These are phyloP conservation scores for Debaryomycetaceae sp. DNA, from an alignment of 1,139 yeast species.

Conservation along the genomic window DNA sequence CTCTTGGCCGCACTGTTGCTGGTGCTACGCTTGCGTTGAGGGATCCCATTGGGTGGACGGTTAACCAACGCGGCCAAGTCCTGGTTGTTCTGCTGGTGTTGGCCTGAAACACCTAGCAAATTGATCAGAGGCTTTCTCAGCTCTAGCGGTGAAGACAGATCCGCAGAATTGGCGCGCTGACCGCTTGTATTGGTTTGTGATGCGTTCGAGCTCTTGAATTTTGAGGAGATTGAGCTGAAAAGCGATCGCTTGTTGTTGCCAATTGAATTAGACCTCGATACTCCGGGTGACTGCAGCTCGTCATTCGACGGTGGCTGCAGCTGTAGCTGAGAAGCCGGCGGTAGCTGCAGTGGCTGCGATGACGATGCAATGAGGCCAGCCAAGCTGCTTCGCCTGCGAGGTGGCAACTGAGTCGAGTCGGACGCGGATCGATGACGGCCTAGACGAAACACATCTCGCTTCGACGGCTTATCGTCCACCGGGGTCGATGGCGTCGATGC, in stretches of 20 bases:
- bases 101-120: slow-evolving; percentile 15
- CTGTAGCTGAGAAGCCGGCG: slow-evolving; percentile 1
- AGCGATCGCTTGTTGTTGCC: slow-evolving; percentile 35
- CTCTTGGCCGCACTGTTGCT: slow-evolving; percentile 1
- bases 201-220: slow-evolving; percentile 29
- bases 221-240: slow-evolving; percentile 52
- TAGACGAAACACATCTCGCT: too few relatives aligned
- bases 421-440: too few relatives aligned
- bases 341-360: too few relatives aligned
- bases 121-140: slow-evolving; percentile 17
- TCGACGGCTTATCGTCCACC: too few relatives aligned
- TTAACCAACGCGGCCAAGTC: slow-evolving; percentile 21
- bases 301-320: slow-evolving; percentile 12
- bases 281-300: slow-evolving; percentile 13
- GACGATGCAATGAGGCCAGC: too few relatives aligned
- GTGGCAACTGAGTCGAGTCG: too few relatives aligned
- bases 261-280: slow-evolving; percentile 18
- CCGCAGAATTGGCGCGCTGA: too few relatives aligned
- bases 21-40: slow-evolving; percentile 8
- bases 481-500: too few relatives aligned
- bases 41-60: slow-evolving; percentile 14
- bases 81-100: slow-evolving; percentile 12
- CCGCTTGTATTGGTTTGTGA: too few relatives aligned
- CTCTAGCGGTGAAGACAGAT: too few relatives aligned
- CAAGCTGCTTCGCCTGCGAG: too few relatives aligned